Conservation (phyloP, 1,284 basidiomycete genomes). For the Naganishia liquefaciens region DNA sequence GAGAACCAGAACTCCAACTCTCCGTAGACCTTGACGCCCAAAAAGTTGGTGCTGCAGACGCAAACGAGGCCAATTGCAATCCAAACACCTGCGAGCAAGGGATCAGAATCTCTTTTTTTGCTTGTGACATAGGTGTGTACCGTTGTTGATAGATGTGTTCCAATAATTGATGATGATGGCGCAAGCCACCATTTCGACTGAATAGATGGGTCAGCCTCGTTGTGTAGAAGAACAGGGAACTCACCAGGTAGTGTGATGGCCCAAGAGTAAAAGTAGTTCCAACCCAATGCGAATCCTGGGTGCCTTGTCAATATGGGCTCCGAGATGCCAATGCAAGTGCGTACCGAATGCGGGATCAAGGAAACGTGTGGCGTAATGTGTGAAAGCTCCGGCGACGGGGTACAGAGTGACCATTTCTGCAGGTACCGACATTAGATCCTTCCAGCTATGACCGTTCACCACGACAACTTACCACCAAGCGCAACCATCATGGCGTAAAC, state of each 20-base stretch:
- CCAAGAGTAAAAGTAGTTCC: conserved; percentile 47
- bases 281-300: conserved; percentile 47
- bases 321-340: conserved; percentile 40
- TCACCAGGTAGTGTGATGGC: conserved; percentile 42
- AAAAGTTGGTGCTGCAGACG: conserved; percentile 70
- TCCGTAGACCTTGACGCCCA: conserved; percentile 69
- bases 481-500: conserved; percentile 51
- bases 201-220: too few species aligned
- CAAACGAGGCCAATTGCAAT: conserved; percentile 64
- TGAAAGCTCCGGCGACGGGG: conserved; percentile 50
- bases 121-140: conserved; percentile 4
- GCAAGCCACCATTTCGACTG: conserved; percentile 72
- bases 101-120: conserved; percentile 27
- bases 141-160: conserved; percentile 62
- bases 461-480: conserved; percentile 33
- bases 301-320: conserved; percentile 24
- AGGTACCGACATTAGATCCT: conserved; percentile 29
- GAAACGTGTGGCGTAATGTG: conserved; percentile 56
- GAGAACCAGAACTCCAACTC: conserved; percentile 71
- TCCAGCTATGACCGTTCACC: too few species aligned
- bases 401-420: conserved; percentile 56
- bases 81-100: conserved; percentile 62
- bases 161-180: conserved; percentile 74
- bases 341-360: conserved; percentile 56
- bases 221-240: conserved; percentile 46